These are phyloP conservation scores for Lachancea dasiensis DNA, from an alignment of 805 yeast species.

Conservation along the genomic window DNA sequence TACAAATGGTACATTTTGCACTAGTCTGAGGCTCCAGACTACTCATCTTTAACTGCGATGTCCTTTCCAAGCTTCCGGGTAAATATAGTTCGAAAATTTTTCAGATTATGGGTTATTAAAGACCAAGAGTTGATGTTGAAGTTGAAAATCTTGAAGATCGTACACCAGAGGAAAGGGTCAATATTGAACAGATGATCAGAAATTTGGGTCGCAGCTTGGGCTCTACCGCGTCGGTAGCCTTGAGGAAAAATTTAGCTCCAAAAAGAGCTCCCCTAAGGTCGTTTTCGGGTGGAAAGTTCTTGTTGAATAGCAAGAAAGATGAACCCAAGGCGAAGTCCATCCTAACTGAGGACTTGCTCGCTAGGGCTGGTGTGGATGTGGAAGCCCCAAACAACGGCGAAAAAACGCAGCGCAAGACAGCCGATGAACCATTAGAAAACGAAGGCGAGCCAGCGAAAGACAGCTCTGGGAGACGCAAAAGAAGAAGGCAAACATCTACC, in stretches of 20 bases:
- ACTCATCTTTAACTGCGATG: neutral
- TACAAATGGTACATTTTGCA: constrained; percentile 50
- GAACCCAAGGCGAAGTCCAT: constrained; percentile 42
- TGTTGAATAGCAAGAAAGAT: constrained; percentile 10
- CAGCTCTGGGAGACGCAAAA: constrained; percentile 31
- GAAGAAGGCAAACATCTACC: constrained; percentile 62
- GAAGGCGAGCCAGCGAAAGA: constrained; percentile 13
- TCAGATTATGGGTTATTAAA: neutral
- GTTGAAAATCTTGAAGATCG: neutral
- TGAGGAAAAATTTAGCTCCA: neutral
- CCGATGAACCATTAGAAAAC: constrained; percentile 8
- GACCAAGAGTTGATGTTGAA: neutral
- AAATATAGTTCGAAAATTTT: constrained; percentile 2
- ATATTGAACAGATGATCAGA: constrained; percentile 1
- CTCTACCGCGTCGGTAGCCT: neutral
- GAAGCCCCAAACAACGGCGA: constrained; percentile 27
- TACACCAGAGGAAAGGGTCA: neutral
- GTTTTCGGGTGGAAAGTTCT: constrained; percentile 2
- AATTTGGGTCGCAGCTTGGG: constrained; percentile 3
- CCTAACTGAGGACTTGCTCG: constrained; percentile 73
- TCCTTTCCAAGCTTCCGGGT: constrained; percentile 4
- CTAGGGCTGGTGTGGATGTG: constrained; percentile 75
- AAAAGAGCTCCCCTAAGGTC: constrained; percentile 2
- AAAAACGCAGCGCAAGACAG: constrained; percentile 7
- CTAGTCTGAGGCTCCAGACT: constrained; percentile 48